Base-by-base conservation (phyloP, 2,329 filamentous ascomycete genomes). In the Ampelomyces quisqualis region DNA sequence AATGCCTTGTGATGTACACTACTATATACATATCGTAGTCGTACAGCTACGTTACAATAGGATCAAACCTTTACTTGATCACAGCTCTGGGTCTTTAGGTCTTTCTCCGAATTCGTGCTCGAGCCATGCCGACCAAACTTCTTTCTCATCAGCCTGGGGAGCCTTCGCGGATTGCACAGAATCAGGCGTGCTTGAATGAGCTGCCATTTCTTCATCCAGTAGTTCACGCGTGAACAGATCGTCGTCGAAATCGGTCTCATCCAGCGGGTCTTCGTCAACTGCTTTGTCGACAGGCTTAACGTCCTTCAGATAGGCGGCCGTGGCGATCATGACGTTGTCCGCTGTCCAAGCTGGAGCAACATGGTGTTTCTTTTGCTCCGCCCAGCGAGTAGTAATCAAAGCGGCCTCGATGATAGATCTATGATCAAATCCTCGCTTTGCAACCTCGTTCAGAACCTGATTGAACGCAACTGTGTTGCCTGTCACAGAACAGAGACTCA, bases 321-420 rank as follows among this genome's bases (percentile, higher is more conserved):
- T 52, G 0, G 62, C 62, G 31, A 66, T 64, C 30, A 66, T 50
- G 21, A 66, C 36, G 34, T 66, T 65, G 29, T 66, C 63, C 14
- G 63, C 63, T 5, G 58, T 52, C 55, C 51, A 62, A 23, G 63
- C 53, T 9, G 60, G 63, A 0, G 58, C 60, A 2, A 47, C 15
- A 8, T 49, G 47, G 9, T 33, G 34, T 5, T 31, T 46, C 33
- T 53, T 53, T 10, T 43, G 38, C 28, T 51, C 42, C 9, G 48
- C 46, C 41, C 44, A 48, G 15, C 43, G 35, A 2, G 50, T 51
- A 2, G 48, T 50, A 19, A 33, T 38, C 29, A 45, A 35, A 13
- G 57, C 57, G 18, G 51, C 49, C 3, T 41, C 43, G 14, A 67
- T 29, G 18, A 67, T 59, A 6, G 18, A 33, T 19, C 55, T 57